Conservation (phyloP, 2,329 filamentous ascomycete genomes). For the Aspergillus proliferans region DNA sequence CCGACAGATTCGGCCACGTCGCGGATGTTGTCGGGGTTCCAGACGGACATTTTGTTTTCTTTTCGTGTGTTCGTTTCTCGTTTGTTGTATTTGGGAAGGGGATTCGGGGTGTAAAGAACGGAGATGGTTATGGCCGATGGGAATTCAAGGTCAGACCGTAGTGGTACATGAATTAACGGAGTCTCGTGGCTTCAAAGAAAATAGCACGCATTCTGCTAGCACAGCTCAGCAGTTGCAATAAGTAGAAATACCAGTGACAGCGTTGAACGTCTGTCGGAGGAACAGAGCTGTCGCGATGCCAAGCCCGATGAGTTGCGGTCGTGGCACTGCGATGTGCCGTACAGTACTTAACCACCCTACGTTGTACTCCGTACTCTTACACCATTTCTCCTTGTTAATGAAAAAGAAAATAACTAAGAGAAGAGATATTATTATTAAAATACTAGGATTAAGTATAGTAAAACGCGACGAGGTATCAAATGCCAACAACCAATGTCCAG, state of each 20-base stretch:
- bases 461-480: slow-evolving; percentile 12
- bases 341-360: neutral
- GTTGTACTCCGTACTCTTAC: no score
- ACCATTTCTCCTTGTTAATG: no score
- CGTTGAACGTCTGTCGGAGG: neutral
- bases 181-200: neutral
- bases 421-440: no score
- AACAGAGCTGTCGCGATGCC: neutral
- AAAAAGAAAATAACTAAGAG: no score
- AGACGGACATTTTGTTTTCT: slow-evolving; percentile 56
- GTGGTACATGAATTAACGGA: neutral
- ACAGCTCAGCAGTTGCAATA: neutral
- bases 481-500: slow-evolving; percentile 6
- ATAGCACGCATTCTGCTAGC: neutral
- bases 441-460: no score
- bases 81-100: neutral
- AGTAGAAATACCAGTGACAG: neutral
- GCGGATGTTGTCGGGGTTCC: slow-evolving; percentile 93
- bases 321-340: neutral
- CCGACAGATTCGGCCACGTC: slow-evolving; percentile 96
- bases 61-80: neutral
- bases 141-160: neutral
- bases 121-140: neutral
- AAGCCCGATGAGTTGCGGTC: neutral
- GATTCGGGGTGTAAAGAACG: slow-evolving; percentile 4